Evolutionary conservation across 176 grass and related monocot species (phyloP).

Genomic region (Aegilops umbellulata): DNA sequence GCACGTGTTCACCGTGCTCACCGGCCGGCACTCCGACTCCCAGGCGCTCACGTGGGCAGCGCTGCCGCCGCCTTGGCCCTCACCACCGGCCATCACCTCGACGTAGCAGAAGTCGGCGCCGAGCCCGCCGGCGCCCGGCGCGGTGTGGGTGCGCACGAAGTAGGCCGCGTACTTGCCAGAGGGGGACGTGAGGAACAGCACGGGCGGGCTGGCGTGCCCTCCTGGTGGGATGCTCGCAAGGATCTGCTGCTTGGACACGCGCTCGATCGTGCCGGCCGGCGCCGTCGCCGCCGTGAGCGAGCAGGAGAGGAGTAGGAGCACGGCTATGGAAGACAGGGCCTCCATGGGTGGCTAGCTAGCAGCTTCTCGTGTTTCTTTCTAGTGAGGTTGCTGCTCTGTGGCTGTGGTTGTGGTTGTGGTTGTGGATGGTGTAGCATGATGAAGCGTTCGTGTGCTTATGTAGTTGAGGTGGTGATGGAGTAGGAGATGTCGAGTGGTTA

Average conservation of each 20-base stretch:
- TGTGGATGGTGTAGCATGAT: slow-evolving; percentile 18
- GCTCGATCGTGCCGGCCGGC: slow-evolving; percentile 49
- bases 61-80: not conserved
- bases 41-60: slow-evolving; percentile 46
- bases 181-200: slow-evolving; percentile 68
- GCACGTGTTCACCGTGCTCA: slow-evolving; percentile 77
- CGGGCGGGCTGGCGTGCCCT: slow-evolving; percentile 2
- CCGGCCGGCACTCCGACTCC: slow-evolving; percentile 78
- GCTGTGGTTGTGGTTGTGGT: not conserved
- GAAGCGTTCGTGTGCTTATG: not conserved
- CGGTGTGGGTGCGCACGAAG: slow-evolving; percentile 57
- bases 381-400: not conserved
- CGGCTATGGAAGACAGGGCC: not conserved
- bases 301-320: slow-evolving; percentile 26
- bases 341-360: slow-evolving; percentile 2
- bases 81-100: slow-evolving; percentile 33
- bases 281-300: not conserved
- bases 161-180: slow-evolving; percentile 66
- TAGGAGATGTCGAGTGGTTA: slow-evolving; percentile 9
- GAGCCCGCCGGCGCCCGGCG: slow-evolving; percentile 57
- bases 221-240: slow-evolving; percentile 55
- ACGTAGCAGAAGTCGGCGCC: slow-evolving; percentile 93
- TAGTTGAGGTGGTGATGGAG: slow-evolving; percentile 18
- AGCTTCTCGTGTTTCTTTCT: not conserved
- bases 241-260: slow-evolving; percentile 80